A percentile compares a stretch with the other conserved stretches of the same genome.
phyloP scores from a whole-genome alignment of 306 rosid species.

The Morella rubra region DNA sequence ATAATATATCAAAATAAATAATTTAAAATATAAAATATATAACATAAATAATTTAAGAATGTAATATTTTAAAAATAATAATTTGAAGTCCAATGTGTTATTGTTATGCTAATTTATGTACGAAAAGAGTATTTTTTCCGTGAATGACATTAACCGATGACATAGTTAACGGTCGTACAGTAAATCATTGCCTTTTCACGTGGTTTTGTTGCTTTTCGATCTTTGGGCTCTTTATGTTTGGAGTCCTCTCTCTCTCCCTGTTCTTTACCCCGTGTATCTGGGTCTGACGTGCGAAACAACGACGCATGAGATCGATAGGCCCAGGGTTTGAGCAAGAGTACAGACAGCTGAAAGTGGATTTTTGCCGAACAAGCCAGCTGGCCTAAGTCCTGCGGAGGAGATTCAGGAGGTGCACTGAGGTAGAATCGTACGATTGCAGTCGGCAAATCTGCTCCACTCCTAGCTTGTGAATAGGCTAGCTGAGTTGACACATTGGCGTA shows the following conservation, averaged over 20 bases:
- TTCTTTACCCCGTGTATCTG: not conserved
- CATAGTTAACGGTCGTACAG: not conserved
- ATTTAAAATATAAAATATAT: too few relatives aligned
- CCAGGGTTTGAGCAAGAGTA: not conserved
- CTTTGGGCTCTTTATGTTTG: not conserved
- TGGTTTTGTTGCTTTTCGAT: constrained; percentile 9
- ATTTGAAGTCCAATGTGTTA: too few relatives aligned
- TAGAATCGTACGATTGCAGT: too few relatives aligned
- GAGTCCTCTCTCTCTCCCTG: not conserved
- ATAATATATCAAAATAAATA: too few relatives aligned
- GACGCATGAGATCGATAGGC: not conserved
- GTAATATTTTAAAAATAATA: too few relatives aligned
- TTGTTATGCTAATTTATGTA: too few relatives aligned
- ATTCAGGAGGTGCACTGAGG: not conserved
- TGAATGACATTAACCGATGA: not conserved
- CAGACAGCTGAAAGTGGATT: not conserved
- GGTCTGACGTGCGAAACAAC: not conserved
- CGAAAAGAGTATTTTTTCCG: too few relatives aligned
- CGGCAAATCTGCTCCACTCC: too few relatives aligned
- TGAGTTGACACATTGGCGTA: too few relatives aligned
- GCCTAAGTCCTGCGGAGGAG: not conserved
- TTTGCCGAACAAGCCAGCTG: not conserved
- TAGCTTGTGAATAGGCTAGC: too few relatives aligned
- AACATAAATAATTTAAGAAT: too few relatives aligned
- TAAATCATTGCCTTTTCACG: constrained; percentile 7